Conservation (phyloP, 345 rosid species). For the Ricinus communis region DNA sequence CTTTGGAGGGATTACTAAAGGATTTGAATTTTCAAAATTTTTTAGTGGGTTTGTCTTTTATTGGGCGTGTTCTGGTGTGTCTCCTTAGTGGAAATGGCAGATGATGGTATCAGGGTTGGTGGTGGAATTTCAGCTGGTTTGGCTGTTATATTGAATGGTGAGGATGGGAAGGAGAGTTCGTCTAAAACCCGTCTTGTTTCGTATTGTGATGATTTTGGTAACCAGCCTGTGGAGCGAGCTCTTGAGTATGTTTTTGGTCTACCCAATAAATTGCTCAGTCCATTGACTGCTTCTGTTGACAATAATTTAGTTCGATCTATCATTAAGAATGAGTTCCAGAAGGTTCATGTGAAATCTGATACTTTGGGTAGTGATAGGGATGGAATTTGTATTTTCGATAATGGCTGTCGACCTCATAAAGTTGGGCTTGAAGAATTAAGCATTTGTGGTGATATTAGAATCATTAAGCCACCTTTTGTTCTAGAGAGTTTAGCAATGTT, state of each 20-base stretch:
- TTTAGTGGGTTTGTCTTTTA: constrained; percentile 14
- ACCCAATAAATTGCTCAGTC: constrained; percentile 57
- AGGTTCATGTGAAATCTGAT: constrained; percentile 29
- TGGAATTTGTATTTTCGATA: constrained; percentile 51
- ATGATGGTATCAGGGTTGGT: constrained; percentile 59
- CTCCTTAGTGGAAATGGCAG: constrained; percentile 62
- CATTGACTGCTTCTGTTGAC: constrained; percentile 48
- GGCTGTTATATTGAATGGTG: constrained; percentile 68
- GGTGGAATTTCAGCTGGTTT: constrained; percentile 85
- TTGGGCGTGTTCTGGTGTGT: constrained; percentile 4
- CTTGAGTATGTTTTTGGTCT: constrained; percentile 74
- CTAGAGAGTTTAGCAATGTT: constrained; percentile 88
- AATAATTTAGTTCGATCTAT: constrained; percentile 43
- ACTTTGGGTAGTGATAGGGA: constrained; percentile 39
- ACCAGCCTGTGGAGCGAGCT: constrained; percentile 73
- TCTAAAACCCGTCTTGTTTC: constrained; percentile 64
- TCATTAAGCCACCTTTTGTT: constrained; percentile 62
- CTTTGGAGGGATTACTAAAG: constrained; percentile 13
- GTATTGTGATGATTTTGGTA: constrained; percentile 67
- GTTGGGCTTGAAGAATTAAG: constrained; percentile 69
- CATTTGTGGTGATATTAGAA: constrained; percentile 78
- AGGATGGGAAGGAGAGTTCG: constrained; percentile 54
- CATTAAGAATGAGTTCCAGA: constrained; percentile 49
- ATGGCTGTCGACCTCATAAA: constrained; percentile 45
- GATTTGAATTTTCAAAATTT: constrained; percentile 13